Percentiles rank a stretch among this genome's conserved stretches.
phyloP scores from a whole-genome alignment of 2,329 filamentous ascomycete genomes.

The Xylariaceae sp. region DNA sequence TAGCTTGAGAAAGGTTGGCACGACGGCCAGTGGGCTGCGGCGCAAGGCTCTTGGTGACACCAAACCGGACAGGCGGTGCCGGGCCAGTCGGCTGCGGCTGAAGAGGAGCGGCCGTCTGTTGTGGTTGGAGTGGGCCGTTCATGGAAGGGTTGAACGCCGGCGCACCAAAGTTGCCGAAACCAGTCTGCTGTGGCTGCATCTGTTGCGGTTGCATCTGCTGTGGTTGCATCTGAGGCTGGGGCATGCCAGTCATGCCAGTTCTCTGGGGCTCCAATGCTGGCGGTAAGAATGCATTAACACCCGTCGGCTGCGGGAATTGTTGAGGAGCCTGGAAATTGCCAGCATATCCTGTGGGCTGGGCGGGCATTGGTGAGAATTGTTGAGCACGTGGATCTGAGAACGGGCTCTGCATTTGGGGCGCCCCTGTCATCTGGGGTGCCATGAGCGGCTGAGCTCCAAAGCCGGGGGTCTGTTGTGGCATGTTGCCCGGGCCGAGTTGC shows the following conservation, averaged over 20 bases:
- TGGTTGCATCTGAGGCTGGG: constrained; percentile 32
- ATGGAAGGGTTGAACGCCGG: constrained; percentile 41
- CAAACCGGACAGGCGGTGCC: constrained; percentile 82
- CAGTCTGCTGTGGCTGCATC: constrained; percentile 46
- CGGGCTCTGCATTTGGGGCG: constrained; percentile 39
- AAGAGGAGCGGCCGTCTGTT: constrained; percentile 52
- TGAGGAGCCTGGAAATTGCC: constrained; percentile 35
- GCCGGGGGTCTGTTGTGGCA: constrained; percentile 34
- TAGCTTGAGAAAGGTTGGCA: constrained; percentile 90
- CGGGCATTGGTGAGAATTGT: constrained; percentile 47
- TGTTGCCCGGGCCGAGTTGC: constrained; percentile 32
- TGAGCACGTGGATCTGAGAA: constrained; percentile 38
- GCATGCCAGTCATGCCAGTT: constrained; percentile 53
- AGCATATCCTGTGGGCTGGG: constrained; percentile 60
- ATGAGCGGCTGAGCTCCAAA: constrained; percentile 41
- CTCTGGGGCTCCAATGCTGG: constrained; percentile 56
- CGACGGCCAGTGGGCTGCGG: constrained; percentile 83
- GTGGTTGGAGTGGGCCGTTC: constrained; percentile 51
- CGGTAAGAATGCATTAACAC: constrained; percentile 55
- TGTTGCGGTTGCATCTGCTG: constrained; percentile 25
- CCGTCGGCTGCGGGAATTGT: constrained; percentile 45
- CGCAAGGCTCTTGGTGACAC: constrained; percentile 70
- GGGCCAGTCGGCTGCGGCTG: constrained; percentile 79
- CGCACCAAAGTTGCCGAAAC: constrained; percentile 43
- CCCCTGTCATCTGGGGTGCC: constrained; percentile 37